These are phyloP conservation scores for Saccharomyces hybrid DNA, from an alignment of 1,139 yeast species.

Conservation along the genomic window DNA sequence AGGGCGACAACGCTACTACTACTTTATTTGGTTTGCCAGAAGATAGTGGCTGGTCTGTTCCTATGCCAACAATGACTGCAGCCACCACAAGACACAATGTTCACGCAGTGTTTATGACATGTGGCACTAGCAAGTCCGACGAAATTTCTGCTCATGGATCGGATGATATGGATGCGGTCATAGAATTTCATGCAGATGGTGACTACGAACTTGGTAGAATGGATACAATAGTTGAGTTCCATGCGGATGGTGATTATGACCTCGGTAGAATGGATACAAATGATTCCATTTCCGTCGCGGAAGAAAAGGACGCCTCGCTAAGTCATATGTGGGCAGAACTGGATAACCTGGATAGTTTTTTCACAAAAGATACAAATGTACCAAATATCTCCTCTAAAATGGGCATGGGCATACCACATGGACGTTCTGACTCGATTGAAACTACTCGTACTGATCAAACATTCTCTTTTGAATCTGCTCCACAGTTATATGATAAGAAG, in stretches of 20 bases:
- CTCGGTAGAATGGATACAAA: conserved; percentile 24
- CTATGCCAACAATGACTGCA: conserved; percentile 88
- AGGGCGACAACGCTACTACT: conserved; percentile 78
- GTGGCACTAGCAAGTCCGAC: conserved; percentile 35
- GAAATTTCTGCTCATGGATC: conserved; percentile 25
- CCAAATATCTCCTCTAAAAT: conserved; percentile 15
- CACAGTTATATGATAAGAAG: conserved; percentile 71
- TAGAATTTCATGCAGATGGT: conserved; percentile 58
- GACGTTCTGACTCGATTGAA: conserved; percentile 45
- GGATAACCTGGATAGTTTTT: conserved; percentile 87
- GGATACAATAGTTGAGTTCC: conserved; percentile 57
- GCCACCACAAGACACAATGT: conserved; percentile 86
- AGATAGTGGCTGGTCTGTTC: conserved; percentile 96
- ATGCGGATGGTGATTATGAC: conserved; percentile 39
- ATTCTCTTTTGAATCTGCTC: conserved; percentile 59
- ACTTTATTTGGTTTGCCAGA: conserved; percentile 94
- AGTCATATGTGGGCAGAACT: conserved; percentile 96
- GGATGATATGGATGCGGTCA: conserved; percentile 49
- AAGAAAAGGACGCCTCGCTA: conserved; percentile 57
- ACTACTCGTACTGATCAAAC: conserved; percentile 41
- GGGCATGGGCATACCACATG: conserved; percentile 30
- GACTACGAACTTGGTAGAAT: conserved; percentile 26
- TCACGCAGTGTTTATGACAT: conserved; percentile 89
- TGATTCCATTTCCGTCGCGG: conserved; percentile 43
- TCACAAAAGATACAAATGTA: conserved; percentile 67